These are phyloP conservation scores for Saccharum officinarum DNA, from an alignment of 176 grass and related monocot genomes.

Conservation along the genomic window DNA sequence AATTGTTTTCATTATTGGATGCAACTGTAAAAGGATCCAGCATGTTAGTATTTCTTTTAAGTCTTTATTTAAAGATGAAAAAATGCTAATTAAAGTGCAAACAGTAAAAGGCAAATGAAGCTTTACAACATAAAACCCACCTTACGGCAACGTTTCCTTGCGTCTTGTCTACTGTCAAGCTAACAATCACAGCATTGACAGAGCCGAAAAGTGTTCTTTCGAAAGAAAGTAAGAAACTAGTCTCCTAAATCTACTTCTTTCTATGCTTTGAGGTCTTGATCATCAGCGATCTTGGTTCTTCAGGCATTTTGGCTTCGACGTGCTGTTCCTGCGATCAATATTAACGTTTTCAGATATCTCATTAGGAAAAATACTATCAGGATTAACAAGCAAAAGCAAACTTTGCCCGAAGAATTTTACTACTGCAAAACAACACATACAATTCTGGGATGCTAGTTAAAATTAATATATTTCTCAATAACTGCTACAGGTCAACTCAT, in stretches of 20 bases:
- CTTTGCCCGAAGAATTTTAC: neutral
- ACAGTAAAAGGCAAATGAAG: neutral
- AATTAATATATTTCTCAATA: neutral
- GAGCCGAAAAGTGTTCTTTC: neutral
- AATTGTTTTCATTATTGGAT: neutral
- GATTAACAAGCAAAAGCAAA: neutral
- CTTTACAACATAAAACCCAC: constrained; percentile 1
- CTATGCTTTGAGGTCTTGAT: constrained; percentile 56
- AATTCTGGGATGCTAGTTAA: neutral
- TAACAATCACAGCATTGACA: neutral
- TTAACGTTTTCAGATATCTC: neutral
- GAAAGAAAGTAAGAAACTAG: neutral
- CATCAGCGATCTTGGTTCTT: constrained; percentile 27
- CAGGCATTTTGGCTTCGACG: constrained; percentile 49
- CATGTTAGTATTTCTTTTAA: neutral
- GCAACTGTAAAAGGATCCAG: neutral
- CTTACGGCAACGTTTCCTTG: neutral
- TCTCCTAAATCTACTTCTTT: constrained; percentile 54
- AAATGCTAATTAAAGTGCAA: neutral
- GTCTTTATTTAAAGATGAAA: neutral
- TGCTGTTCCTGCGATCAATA: constrained; percentile 46
- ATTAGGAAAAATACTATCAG: neutral
- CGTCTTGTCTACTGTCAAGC: neutral
- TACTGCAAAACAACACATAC: neutral
- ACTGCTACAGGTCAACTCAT: neutral